Conservation (phyloP, 1,139 yeast species). For the Candida pseudoviswanathii region DNA sequence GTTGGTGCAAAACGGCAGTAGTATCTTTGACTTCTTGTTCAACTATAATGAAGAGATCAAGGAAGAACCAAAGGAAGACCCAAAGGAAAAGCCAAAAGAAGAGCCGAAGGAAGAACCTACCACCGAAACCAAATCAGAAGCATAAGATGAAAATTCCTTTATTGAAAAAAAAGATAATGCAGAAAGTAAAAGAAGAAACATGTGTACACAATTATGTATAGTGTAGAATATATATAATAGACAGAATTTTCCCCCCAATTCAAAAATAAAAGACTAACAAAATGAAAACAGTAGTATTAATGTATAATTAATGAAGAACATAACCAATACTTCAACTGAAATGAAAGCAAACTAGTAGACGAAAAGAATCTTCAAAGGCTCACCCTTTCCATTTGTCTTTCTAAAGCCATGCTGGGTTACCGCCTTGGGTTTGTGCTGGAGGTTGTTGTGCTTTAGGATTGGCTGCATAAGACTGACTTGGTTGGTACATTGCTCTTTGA, state of each 20-base stretch:
- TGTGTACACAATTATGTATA: too few species aligned
- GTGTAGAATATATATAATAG: too few species aligned
- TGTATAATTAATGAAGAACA: too few species aligned
- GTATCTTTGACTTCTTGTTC: slow-evolving; percentile 66
- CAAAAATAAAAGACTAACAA: background rate
- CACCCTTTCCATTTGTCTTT: background rate
- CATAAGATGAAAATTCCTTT: background rate
- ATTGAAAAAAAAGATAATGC: background rate
- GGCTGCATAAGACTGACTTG: slow-evolving; percentile 12
- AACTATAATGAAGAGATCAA: slow-evolving; percentile 13
- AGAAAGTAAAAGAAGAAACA: background rate
- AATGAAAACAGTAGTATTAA: background rate
- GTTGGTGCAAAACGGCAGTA: slow-evolving; percentile 24
- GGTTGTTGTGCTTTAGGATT: slow-evolving; percentile 16
- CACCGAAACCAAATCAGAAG: background rate
- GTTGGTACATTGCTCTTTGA: slow-evolving; percentile 16
- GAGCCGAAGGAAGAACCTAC: background rate
- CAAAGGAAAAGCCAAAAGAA: background rate
- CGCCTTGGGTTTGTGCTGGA: slow-evolving; percentile 15
- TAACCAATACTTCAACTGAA: background rate
- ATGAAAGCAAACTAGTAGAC: background rate
- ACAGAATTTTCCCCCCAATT: background rate
- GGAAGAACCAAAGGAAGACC: background rate
- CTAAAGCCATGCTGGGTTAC: slow-evolving; percentile 21
- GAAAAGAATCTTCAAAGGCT: too few species aligned